phyloP scores from a whole-genome alignment of 306 rosid genomes.

The Castanopsis chinensis region DNA sequence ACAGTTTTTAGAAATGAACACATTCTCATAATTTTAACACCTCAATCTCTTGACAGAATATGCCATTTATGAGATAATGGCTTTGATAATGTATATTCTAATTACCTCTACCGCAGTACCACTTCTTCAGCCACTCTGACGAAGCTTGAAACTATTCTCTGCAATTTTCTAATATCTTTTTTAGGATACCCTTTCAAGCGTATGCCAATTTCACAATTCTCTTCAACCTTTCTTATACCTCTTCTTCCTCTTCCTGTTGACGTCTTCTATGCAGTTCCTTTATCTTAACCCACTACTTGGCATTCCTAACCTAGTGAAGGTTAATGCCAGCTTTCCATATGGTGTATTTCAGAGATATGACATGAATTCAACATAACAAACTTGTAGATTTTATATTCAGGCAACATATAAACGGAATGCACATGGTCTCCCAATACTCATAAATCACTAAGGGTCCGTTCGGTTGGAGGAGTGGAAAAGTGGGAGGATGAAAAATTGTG shows the following conservation, averaged over 20 bases:
- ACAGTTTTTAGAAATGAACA: not conserved
- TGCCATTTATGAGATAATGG: not conserved
- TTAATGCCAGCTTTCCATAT: constrained; percentile 39
- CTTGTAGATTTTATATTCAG: not conserved
- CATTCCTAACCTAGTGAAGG: constrained; percentile 63
- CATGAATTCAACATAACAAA: not conserved
- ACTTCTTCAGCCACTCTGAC: constrained; percentile 71
- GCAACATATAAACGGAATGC: not conserved
- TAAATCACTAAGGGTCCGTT: too few species aligned
- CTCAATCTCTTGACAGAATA: not conserved
- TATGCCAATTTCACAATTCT: too few species aligned
- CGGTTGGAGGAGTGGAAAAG: too few species aligned
- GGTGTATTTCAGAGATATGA: not conserved
- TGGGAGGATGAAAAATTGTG: too few species aligned
- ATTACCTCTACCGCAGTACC: constrained; percentile 70
- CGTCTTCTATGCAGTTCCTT: constrained; percentile 42
- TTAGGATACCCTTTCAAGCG: constrained; percentile 41
- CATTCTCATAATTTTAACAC: not conserved
- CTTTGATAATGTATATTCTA: not conserved
- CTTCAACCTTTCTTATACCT: too few species aligned
- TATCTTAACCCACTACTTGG: constrained; percentile 78
- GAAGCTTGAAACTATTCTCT: constrained; percentile 71
- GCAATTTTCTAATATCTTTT: constrained; percentile 70
- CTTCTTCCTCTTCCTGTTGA: too few species aligned
- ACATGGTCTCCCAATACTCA: not conserved